Evolutionary conservation across 73 alveolate species (phyloP), one percentile per base, ranked within the genome.

Genomic region (Tetrahymena malaccensis): DNA sequence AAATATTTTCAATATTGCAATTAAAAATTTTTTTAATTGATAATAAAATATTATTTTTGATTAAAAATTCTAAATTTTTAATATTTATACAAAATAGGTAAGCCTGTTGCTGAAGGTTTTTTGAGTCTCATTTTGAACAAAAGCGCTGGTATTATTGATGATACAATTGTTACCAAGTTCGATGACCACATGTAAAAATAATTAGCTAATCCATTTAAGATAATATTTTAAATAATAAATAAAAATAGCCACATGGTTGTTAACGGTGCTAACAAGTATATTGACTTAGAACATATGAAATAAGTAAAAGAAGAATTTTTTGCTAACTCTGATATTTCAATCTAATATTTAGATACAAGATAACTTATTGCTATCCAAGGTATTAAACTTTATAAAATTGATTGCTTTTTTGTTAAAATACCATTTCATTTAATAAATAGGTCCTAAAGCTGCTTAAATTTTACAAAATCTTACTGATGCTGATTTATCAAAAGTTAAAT

Each of bases 201-300:
- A 12, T 89, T 57, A 34, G 0, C 0, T 34, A 27, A 57, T 34
- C 22, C 10, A 10, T 25, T 43, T 0, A 35, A 95, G 95, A 94
- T 95, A 16, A 95, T 95, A 10, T 89, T 94, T 57, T 50, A 58
- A 93, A 44, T 37, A 84, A 50, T 56, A 1, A 70, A 96, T n/a
- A n/a, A n/a, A 21, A 96, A 34, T 89, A 96, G 96, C 55, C 97
- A 96, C 34, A 96, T 98, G 98, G 99, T 98, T 84, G 98, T 98
- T 57, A 98, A 98, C 93, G 99, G 99, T 22, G 99, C 99, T 8
- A 97, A 99, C 95, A 98, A 98, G 93, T 98, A 97, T n/a, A 98
- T 98, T 85, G 99, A 98, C 93, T 95, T 98, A 94, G 97, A 96
- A 94, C 98, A 97, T 94, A 94, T 98, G 96, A 96, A 94, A 22